phyloP scores from a whole-genome alignment of 2,329 filamentous ascomycete species.

The Ophiostoma quercus region DNA sequence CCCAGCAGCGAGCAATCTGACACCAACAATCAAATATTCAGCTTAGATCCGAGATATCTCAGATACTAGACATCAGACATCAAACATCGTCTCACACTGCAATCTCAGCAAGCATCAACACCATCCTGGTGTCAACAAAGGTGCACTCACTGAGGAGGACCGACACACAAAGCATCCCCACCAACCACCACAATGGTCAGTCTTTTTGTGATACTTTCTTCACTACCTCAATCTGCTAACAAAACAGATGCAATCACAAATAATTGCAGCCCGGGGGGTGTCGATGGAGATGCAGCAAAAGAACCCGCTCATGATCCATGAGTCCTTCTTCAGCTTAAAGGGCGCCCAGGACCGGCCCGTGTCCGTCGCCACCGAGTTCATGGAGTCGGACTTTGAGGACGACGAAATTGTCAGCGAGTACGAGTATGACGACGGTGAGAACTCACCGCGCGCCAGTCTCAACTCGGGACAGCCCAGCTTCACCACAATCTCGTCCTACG shows the following conservation, averaged over 20 bases:
- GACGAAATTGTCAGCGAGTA: slow-evolving; percentile 54
- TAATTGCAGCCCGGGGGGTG: slow-evolving; percentile 32
- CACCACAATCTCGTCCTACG: slow-evolving; percentile 81
- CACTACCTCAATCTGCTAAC: slow-evolving; percentile 12
- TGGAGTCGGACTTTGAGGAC: slow-evolving; percentile 70
- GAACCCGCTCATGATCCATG: slow-evolving; percentile 39
- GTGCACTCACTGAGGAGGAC: not conserved
- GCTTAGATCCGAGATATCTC: not conserved
- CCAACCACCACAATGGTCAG: not conserved
- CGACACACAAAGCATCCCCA: not conserved
- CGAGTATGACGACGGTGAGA: slow-evolving; percentile 54
- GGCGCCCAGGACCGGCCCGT: slow-evolving; percentile 52
- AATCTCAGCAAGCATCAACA: not conserved
- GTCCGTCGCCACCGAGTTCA: slow-evolving; percentile 70
- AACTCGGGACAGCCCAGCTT: slow-evolving; percentile 71
- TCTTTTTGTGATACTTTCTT: not conserved
- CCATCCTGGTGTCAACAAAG: not conserved
- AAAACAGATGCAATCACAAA: slow-evolving; percentile 25
- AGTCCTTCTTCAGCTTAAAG: slow-evolving; percentile 58
- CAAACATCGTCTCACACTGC: not conserved
- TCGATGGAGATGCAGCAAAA: slow-evolving; percentile 51
- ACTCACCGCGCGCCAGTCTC: slow-evolving; percentile 61
- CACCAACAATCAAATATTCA: not conserved
- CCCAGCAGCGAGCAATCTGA: not conserved
- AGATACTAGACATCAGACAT: not conserved